phyloP scores from a whole-genome alignment of 2,329 filamentous ascomycete genomes.

The Tolypocladium tundrense region DNA sequence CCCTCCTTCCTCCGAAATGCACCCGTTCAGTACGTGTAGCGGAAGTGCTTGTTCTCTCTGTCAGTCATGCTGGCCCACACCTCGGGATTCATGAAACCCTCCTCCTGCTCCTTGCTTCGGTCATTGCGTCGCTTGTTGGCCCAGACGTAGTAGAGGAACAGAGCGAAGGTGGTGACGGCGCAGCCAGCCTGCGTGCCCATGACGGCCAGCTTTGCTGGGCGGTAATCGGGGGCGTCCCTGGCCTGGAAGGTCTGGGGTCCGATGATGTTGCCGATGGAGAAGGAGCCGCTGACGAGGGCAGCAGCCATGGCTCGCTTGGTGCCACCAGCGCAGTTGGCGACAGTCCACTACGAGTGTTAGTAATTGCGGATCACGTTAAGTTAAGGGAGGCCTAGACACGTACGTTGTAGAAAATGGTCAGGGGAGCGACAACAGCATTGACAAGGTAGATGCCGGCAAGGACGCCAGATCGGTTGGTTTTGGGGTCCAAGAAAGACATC shows the following conservation, averaged over 20 bases:
- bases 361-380: neutral
- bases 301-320: constrained; percentile 42
- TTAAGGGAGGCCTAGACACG: constrained; percentile 6
- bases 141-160: constrained; percentile 41
- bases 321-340: constrained; percentile 39
- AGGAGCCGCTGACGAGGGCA: constrained; percentile 37
- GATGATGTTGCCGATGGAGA: constrained; percentile 45
- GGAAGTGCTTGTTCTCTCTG: constrained; percentile 45
- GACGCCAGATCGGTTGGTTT: constrained; percentile 32
- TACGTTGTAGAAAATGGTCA: constrained; percentile 35
- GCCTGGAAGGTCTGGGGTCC: constrained; percentile 46
- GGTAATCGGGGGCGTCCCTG: constrained; percentile 39
- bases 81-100: constrained; percentile 28
- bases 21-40: constrained; percentile 32
- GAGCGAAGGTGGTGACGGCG: constrained; percentile 26
- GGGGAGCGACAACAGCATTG: constrained; percentile 36
- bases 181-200: constrained; percentile 38
- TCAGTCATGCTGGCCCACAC: constrained; percentile 43
- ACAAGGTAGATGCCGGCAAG: constrained; percentile 40
- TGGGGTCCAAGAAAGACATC: constrained; percentile 39
- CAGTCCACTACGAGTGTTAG: constrained; percentile 25
- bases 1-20: neutral
- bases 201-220: constrained; percentile 44
- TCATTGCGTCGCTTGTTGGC: constrained; percentile 30
- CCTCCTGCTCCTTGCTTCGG: constrained; percentile 23